Conservation (phyloP, 2,329 filamentous ascomycete species). For the Sclerotinia borealis region DNA sequence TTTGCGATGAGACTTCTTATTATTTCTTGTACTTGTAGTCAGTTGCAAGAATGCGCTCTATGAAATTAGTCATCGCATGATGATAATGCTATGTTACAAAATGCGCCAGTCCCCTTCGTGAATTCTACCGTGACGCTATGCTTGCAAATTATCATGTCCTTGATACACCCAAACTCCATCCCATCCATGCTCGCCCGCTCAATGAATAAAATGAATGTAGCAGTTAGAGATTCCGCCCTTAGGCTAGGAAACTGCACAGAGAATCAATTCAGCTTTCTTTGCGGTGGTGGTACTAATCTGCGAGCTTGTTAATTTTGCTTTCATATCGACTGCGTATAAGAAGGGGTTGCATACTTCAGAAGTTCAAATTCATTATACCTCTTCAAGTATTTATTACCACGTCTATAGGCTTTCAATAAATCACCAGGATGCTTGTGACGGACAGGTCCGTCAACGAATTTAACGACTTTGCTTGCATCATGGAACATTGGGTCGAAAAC, state of each 20-base stretch:
- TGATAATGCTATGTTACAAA: background rate
- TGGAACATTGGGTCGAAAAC: constrained; percentile 85
- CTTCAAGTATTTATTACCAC: constrained; percentile 60
- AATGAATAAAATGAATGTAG: background rate
- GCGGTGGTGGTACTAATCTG: background rate
- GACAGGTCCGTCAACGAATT: constrained; percentile 47
- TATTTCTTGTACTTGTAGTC: too few species aligned
- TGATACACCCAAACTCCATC: background rate
- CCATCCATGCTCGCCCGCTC: background rate
- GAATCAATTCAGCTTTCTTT: background rate
- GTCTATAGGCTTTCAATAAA: constrained; percentile 66
- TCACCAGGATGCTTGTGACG: constrained; percentile 42
- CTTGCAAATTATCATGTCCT: background rate
- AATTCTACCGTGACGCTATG: background rate
- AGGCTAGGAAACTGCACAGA: background rate
- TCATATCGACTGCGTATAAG: background rate
- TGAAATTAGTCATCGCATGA: background rate
- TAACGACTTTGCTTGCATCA: constrained; percentile 57
- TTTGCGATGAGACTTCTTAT: background rate
- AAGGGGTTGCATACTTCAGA: constrained; percentile 44
- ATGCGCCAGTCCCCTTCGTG: background rate
- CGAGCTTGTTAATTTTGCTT: background rate
- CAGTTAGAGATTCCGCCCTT: background rate
- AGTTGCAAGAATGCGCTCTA: background rate
- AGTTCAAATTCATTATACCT: constrained; percentile 75